phyloP scores from a whole-genome alignment of 768 basidiomycete genomes.

The Boletus pseudopeckii region DNA sequence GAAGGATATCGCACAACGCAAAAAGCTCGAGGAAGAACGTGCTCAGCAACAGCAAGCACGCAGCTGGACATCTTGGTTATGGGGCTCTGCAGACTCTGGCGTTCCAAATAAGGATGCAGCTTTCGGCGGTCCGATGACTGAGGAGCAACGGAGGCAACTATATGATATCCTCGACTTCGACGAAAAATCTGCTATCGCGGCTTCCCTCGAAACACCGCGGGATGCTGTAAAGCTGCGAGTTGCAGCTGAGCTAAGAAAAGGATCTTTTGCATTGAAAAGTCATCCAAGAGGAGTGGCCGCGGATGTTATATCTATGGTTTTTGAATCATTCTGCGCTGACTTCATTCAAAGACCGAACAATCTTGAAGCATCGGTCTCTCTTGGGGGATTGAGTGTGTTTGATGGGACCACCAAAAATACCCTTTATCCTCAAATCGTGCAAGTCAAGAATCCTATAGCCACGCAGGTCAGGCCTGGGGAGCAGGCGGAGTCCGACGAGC shows the following conservation, averaged over 20 bases:
- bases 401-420: conserved; percentile 85
- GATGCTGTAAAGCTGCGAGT: conserved; percentile 80
- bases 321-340: conserved; percentile 82
- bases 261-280: conserved; percentile 78
- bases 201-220: conserved; percentile 65
- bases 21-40: conserved; percentile 67
- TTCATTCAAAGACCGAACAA: conserved; percentile 83
- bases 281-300: conserved; percentile 60
- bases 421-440: conserved; percentile 87
- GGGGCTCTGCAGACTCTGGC: conserved; percentile 56
- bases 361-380: conserved; percentile 78
- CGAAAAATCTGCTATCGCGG: conserved; percentile 71
- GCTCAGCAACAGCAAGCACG: conserved; percentile 51
- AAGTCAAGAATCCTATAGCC: conserved; percentile 52
- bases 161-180: conserved; percentile 92
- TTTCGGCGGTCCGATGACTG: conserved; percentile 73
- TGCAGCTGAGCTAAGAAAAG: conserved; percentile 75
- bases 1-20: conserved; percentile 73
- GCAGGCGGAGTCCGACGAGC: conserved; percentile 36
- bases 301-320: conserved; percentile 84
- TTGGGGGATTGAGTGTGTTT: conserved; percentile 83
- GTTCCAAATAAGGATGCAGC: conserved; percentile 47
- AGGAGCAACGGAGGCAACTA: conserved; percentile 84
- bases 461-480: conserved; percentile 35
- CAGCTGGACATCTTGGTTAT: conserved; percentile 76